Evolutionary conservation across 108 stramenopile genomes (phyloP), one percentile per base, ranked within the genome.

Genomic region (Bacterosira constricta): DNA sequence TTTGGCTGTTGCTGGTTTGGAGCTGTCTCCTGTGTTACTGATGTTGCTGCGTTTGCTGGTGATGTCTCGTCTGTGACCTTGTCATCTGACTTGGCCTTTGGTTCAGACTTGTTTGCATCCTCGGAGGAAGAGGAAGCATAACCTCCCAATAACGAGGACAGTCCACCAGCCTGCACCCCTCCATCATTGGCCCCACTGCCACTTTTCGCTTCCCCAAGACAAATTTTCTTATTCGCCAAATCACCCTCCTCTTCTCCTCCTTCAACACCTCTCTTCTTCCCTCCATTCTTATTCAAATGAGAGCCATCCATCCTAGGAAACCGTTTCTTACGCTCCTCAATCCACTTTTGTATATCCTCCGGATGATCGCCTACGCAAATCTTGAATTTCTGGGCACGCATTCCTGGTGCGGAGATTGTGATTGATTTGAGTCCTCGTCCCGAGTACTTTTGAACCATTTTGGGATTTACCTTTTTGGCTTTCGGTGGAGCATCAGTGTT

Each of bases 291-390:
- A 5, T 29, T 30, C 5, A 25, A 15, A 13, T 30, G 41, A 3
- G 41, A 26, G 25, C 51, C 51, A 20, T 34, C 36, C 3, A 31
- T 31, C 36, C 83, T 71, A 2, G 93, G 93, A 66, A 90, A 95
- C 30, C 79, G 63, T 59, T 83, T 87, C 51, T 80, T 87, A 25
- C 91, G 80, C 51, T 92, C 94, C 17, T 69, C 89, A 62, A 95
- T 95, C 94, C 94, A 95, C 45, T 80, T 59, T 66, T 85, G 53
- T 8, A 95, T 78, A 79, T 95, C 94, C 45, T 95, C 90, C 8
- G 94, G 94, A 57, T 89, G 87, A 77, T 95, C 86, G 1, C 94
- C 94, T 8, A 95, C 94, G 70, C 94, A 95, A 41, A 95, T 90
- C 42, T 81, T 81, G 69, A 91, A 95, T 73, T 79, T 74, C 66